A percentile compares a stretch with the other conserved stretches of the same genome.
phyloP scores from a whole-genome alignment of 108 stramenopile species.

The Cyclostephanos tholiformis region DNA sequence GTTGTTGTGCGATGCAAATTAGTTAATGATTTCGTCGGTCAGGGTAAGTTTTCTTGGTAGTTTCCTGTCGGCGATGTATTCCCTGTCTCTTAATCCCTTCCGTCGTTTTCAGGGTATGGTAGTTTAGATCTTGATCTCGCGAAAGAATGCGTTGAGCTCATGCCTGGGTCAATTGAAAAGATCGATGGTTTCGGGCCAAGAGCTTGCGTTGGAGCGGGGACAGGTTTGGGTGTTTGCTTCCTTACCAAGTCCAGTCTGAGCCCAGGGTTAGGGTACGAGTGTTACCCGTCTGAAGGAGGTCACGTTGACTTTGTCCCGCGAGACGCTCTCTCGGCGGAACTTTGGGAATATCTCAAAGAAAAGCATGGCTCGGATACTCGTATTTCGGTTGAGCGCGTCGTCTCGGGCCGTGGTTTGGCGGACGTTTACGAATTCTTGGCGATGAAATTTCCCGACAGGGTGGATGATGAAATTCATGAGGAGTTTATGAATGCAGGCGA shows the following conservation, averaged over 20 bases:
- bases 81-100: background rate
- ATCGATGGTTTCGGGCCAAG: constrained; percentile 78
- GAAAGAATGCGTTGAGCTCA: constrained; percentile 61
- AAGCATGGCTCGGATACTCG: constrained; percentile 71
- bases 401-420: constrained; percentile 92
- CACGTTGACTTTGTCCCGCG: constrained; percentile 94
- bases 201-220: constrained; percentile 95
- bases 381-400: constrained; percentile 94
- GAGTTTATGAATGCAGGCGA: constrained; percentile 72
- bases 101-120: constrained; percentile 71
- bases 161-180: constrained; percentile 53
- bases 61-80: background rate
- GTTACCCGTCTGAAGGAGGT: constrained; percentile 95
- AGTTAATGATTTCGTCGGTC: constrained; percentile 97
- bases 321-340: constrained; percentile 72
- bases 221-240: constrained; percentile 95
- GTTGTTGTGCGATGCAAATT: constrained; percentile 68
- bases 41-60: constrained; percentile 39
- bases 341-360: constrained; percentile 64
- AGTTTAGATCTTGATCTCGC: constrained; percentile 81
- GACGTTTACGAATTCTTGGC: constrained; percentile 96
- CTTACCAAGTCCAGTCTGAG: constrained; percentile 64
- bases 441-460: constrained; percentile 71
- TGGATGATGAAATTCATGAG: constrained; percentile 66
- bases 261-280: constrained; percentile 71